Evolutionary conservation across 2,329 filamentous ascomycete genomes (phyloP), one percentile per base, ranked within the genome.

Genomic region (Geoglossum cookeanum): DNA sequence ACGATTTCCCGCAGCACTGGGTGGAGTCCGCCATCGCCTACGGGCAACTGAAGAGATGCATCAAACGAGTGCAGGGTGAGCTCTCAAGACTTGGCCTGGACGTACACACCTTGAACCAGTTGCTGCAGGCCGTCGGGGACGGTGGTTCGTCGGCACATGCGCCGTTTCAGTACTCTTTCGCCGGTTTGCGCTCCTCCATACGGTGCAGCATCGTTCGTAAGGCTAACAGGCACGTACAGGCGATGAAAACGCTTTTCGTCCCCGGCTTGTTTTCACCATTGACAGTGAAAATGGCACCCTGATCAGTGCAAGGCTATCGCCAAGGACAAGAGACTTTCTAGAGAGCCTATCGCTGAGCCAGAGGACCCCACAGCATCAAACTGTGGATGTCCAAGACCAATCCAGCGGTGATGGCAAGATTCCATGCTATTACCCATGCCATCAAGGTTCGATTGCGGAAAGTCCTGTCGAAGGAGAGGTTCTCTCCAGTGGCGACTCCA

Each of bases 31-130:
- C 88, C 54, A 86, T 94, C 60, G 87, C 85, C 2, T 94, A 94
- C 68, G 78, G 83, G 49, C 80, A 88, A 68, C 78, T 94, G 58
- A 94, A 94, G 70, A 94, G 94, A 72, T 87, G 85, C 69, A 83
- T 94, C 66, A 91, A 90, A 66, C 83, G 83, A 66, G 83, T 94
- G 55, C 79, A 83, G 61, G 71, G 73, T 55, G 87, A 94, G 71
- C 75, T 94, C 56, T 71, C 75, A 45, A 75, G 77, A 37, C 71
- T 91, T 13, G 87, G 87, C 6, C 78, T 94, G 33, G 84, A 87
- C 61, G 78, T 79, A 3, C 76, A 83, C 8, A 88, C 84, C 1
- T 71, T 94, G 57, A 76, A 80, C 52, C 77, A 78, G 58, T 75
- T 92, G 32, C 85, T 57, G 73, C 75, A 57, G 69, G 74, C 33